Evolutionary conservation across 108 stramenopile species (phyloP).

Genomic region (Nitzschia sp.): DNA sequence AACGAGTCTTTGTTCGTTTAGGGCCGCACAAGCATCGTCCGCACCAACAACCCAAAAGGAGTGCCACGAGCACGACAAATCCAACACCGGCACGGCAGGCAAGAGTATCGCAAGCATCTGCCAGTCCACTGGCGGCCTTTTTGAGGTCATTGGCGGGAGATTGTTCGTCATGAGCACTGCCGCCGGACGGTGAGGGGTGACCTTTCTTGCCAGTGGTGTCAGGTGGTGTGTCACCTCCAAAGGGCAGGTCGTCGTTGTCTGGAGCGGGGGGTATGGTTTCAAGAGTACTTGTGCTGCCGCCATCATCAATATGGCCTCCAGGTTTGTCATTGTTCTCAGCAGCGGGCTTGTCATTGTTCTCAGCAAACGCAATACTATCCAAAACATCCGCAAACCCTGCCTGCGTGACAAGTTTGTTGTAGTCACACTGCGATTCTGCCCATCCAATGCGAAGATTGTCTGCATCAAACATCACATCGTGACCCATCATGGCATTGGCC

Average conservation of each 20-base stretch:
- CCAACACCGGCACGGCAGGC: conserved; percentile 1
- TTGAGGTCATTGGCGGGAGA: not conserved
- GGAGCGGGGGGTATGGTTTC: not conserved
- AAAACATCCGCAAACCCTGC: conserved; percentile 6
- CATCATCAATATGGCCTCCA: not conserved
- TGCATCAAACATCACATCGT: conserved; percentile 90
- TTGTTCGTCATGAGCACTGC: not conserved
- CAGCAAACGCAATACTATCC: not conserved
- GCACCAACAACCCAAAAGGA: not conserved
- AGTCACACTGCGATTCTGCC: conserved; percentile 23
- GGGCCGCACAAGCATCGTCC: conserved; percentile 11
- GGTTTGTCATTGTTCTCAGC: not conserved
- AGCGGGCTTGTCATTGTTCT: not conserved
- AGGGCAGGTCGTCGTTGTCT: not conserved
- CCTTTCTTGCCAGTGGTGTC: conserved; percentile 2
- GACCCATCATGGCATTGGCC: conserved; percentile 95
- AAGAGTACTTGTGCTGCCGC: not conserved
- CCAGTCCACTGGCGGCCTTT: not conserved
- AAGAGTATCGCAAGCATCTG: not conserved
- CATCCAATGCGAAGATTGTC: conserved; percentile 16
- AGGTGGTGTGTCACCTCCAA: not conserved
- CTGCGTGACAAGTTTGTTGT: not conserved
- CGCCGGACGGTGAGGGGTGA: not conserved
- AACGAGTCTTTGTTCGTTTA: not conserved
- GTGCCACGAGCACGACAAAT: conserved; percentile 2